Evolutionary conservation across 2,329 filamentous ascomycete genomes (phyloP), one percentile per base, ranked within the genome.

Genomic region (Ramularia collo-cygni): DNA sequence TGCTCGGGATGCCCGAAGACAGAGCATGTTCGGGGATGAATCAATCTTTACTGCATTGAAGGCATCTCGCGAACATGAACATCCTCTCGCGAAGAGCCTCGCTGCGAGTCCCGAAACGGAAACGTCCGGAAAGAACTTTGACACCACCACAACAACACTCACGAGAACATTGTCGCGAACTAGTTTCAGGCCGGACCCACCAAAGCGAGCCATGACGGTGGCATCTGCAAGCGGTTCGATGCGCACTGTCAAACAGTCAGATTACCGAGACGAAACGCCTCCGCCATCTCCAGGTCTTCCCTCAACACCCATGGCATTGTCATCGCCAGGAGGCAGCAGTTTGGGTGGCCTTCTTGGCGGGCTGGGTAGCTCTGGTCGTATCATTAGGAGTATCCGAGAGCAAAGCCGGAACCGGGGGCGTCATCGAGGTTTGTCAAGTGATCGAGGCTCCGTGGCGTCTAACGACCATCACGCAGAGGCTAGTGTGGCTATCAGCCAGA

Each of bases 21-120:
- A 68, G 7, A 83, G 78, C 53, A 55, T 82, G 33, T 68, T 72
- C 35, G 74, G 72, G 4, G 76, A 80, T 40, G 76, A 82, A 44
- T 64, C 68, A 27, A 65, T 76, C n/a, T 64, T 67, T 36, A 66
- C 72, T 21, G 66, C 69, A 4, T 58, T 76, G 28, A 71, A 70
- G 44, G 60, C 66, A 33, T 69, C 69, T 30, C 63, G 68, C 51
- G 70, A 74, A 37, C 64, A 66, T 35, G 82, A 86, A 38, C 85
- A 90, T 59, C 84, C 85, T 14, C 65, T 90, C 29, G 78, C 84
- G 13, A 81, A 85, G 51, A 89, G 83, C 57, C 74, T 85, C 35
- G 79, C 77, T 26, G 83, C 76, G 13, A 85, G 79, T 55, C 84
- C 83, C 1, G 76, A 81, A 34, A 37, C 34, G 6, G 40, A 46